Conservation (phyloP, 768 basidiomycete species). For the Clavulina sp. region DNA sequence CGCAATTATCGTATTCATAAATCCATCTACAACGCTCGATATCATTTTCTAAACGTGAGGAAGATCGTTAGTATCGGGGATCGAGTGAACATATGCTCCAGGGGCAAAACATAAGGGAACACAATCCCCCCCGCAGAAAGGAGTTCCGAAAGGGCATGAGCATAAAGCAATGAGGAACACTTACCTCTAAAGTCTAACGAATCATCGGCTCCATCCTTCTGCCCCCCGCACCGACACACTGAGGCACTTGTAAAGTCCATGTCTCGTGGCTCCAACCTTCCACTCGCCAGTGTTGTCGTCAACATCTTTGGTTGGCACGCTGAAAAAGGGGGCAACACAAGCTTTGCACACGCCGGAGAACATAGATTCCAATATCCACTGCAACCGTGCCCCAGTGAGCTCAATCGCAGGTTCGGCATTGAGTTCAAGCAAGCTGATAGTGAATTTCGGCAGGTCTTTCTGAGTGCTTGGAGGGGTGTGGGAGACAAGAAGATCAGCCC, state of each 20-base stretch:
- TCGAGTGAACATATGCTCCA: too few species aligned
- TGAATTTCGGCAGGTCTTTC: conserved; percentile 24
- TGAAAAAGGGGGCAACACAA: conserved; percentile 54
- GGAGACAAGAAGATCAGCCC: conserved; percentile 76
- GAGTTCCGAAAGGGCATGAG: too few species aligned
- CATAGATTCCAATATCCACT: conserved; percentile 65
- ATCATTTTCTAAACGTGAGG: too few species aligned
- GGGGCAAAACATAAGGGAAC: too few species aligned
- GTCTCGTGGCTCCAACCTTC: conserved; percentile 33
- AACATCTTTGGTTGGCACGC: neutral
- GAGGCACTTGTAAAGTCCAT: conserved; percentile 51
- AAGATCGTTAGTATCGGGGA: too few species aligned
- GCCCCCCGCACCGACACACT: conserved; percentile 32
- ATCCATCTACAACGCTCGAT: too few species aligned
- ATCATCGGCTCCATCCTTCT: conserved; percentile 8
- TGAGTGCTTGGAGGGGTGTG: conserved; percentile 15
- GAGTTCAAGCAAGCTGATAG: conserved; percentile 69
- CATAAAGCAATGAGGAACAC: too few species aligned
- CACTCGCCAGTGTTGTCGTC: conserved; percentile 18
- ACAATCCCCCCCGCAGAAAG: too few species aligned
- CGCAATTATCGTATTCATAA: too few species aligned
- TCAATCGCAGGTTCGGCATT: conserved; percentile 96
- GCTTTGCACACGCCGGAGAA: conserved; percentile 53
- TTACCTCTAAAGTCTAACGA: too few species aligned
- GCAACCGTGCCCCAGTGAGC: conserved; percentile 67